Evolutionary conservation across 2,329 filamentous ascomycete species (phyloP).

Genomic region (Teratosphaeria gauchensis): DNA sequence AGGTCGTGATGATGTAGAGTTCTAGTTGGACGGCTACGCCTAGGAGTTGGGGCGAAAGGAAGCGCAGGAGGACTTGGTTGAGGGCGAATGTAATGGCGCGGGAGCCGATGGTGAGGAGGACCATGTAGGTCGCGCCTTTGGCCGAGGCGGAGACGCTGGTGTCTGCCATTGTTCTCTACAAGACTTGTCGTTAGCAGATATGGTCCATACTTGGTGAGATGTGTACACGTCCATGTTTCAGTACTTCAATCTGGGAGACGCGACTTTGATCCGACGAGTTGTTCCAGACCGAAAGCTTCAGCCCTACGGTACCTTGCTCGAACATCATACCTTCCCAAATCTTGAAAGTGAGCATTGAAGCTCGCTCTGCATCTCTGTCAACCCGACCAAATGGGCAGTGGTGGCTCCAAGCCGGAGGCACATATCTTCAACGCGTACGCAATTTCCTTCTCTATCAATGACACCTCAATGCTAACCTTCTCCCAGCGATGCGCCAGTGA

Average conservation of each 20-base stretch:
- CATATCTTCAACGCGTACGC: constrained; percentile 55
- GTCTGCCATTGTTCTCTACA: constrained; percentile 15
- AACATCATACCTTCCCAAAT: neutral
- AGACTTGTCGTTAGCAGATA: neutral
- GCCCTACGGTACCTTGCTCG: neutral
- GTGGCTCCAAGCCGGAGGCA: constrained; percentile 53
- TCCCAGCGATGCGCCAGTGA: constrained; percentile 49
- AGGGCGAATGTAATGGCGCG: constrained; percentile 80
- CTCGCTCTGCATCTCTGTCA: neutral
- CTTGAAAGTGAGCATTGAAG: neutral
- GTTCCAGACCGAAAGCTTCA: neutral
- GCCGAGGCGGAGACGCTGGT: constrained; percentile 39
- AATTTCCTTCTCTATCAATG: neutral
- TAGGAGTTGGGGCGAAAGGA: constrained; percentile 73
- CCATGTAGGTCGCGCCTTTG: constrained; percentile 72
- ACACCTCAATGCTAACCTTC: constrained; percentile 6
- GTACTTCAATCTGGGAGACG: too few species aligned
- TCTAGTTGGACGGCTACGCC: constrained; percentile 85
- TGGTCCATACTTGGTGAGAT: neutral
- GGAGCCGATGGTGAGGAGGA: constrained; percentile 79
- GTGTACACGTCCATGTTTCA: neutral
- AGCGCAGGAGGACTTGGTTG: constrained; percentile 84
- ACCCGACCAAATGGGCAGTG: constrained; percentile 45
- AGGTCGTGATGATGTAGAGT: constrained; percentile 81
- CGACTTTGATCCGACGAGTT: neutral